Percentiles rank a stretch among this genome's conserved stretches.
Conservation (phyloP, 2,329 filamentous ascomycete species). For the Trichoderma sp. region DNA sequence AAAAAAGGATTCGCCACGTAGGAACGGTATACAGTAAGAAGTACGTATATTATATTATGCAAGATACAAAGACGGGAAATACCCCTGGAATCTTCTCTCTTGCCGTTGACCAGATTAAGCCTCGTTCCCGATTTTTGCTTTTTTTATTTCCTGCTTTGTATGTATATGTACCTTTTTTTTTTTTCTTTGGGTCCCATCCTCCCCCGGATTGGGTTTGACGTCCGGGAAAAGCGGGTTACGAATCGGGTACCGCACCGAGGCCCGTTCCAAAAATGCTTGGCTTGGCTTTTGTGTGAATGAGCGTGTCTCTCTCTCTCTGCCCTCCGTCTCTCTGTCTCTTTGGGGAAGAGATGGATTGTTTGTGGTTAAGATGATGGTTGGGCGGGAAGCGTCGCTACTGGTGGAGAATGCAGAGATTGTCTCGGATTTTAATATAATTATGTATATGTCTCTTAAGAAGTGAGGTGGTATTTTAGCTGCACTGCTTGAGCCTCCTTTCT, state of each 20-base stretch:
- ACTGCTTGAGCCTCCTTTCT: no score
- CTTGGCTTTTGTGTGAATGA: background rate
- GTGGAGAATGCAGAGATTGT: no score
- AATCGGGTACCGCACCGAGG: conserved; percentile 14
- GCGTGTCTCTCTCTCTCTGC: background rate
- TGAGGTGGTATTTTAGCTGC: no score
- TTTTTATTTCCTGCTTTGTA: background rate
- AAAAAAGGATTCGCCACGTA: background rate
- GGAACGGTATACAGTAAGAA: no score
- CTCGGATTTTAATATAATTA: no score
- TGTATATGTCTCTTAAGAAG: no score
- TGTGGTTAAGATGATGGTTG: no score
- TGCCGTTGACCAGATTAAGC: background rate
- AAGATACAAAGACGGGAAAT: background rate
- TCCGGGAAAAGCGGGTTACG: conserved; percentile 1
- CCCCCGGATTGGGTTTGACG: conserved; percentile 16
- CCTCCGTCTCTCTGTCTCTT: background rate
- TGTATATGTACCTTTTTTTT: background rate
- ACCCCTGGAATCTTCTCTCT: background rate
- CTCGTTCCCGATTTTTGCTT: background rate
- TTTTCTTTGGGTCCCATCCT: background rate
- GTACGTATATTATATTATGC: no score
- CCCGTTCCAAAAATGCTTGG: background rate
- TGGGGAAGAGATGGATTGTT: background rate
- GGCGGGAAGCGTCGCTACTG: no score